Percentiles rank a stretch among this genome's conserved stretches.
Conservation (phyloP, 1,284 basidiomycete genomes). For the Austroboletus novae-zelandiae region DNA sequence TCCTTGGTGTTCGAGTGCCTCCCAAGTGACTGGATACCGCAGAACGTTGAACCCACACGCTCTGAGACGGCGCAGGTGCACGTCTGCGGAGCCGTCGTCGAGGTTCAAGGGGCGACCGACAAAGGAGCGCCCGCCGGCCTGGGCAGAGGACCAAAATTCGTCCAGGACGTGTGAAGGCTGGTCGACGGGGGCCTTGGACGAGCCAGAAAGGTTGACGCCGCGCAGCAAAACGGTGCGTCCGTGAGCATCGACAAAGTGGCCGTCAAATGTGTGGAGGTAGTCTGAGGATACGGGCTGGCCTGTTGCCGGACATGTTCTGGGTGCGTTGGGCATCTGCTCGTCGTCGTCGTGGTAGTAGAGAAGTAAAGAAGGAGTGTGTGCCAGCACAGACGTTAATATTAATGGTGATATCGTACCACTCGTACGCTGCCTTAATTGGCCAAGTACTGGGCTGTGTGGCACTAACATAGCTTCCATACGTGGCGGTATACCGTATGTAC, state of each 20-base stretch:
- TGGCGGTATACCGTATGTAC: too few relatives aligned
- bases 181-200: conserved; percentile 78
- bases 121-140: conserved; percentile 73
- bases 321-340: conserved; percentile 21
- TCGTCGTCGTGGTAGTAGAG: conserved; percentile 1
- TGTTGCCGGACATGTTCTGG: conserved; percentile 17
- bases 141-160: conserved; percentile 88
- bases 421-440: conserved; percentile 14
- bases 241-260: conserved; percentile 80
- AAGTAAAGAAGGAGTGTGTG: not conserved
- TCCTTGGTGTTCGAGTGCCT: conserved; percentile 89
- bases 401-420: conserved; percentile 18
- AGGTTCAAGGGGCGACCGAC: conserved; percentile 77
- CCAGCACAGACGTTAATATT: not conserved
- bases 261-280: conserved; percentile 68
- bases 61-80: conserved; percentile 82
- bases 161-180: conserved; percentile 68
- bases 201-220: conserved; percentile 91
- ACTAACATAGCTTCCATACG: not conserved
- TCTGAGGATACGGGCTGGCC: conserved; percentile 11
- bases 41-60: conserved; percentile 96
- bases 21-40: conserved; percentile 94
- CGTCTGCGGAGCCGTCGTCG: conserved; percentile 81
- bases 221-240: conserved; percentile 86
- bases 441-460: not conserved